phyloP scores from a whole-genome alignment of 768 basidiomycete species.

The Mrakia frigida region DNA sequence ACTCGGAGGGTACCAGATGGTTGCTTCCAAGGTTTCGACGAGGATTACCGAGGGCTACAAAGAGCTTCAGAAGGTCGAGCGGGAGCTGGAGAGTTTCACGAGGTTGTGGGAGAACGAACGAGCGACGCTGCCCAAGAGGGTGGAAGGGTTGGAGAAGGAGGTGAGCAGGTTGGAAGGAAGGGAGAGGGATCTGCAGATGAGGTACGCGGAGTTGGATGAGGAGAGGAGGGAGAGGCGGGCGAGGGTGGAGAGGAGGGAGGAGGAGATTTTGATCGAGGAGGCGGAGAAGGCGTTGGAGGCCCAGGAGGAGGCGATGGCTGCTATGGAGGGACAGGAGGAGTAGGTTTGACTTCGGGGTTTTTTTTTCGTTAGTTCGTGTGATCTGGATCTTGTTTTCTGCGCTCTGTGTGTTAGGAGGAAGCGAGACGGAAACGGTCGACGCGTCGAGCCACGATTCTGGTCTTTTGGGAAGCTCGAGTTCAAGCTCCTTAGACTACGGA shows the following conservation, averaged over 20 bases:
- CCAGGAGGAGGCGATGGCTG: slow-evolving; percentile 35
- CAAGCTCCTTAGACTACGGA: too few relatives aligned
- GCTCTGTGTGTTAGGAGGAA: background rate
- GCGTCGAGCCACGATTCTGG: too few relatives aligned
- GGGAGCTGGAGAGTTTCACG: slow-evolving; percentile 75
- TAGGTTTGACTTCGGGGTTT: background rate
- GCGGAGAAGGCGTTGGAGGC: slow-evolving; percentile 44
- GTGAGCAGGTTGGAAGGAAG: slow-evolving; percentile 71
- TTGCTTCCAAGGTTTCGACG: slow-evolving; percentile 57
- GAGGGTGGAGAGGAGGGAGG: slow-evolving; percentile 54
- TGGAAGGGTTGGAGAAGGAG: slow-evolving; percentile 76
- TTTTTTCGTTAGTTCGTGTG: background rate
- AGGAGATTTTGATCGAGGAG: slow-evolving; percentile 51
- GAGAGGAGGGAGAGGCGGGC: slow-evolving; percentile 48
- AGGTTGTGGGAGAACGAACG: slow-evolving; percentile 67
- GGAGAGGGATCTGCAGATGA: slow-evolving; percentile 70
- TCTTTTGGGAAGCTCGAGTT: too few relatives aligned
- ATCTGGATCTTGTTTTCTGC: background rate
- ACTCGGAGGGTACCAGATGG: slow-evolving; percentile 84
- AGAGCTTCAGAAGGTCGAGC: slow-evolving; percentile 59
- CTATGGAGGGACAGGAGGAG: background rate
- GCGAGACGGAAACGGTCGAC: background rate
- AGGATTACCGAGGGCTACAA: slow-evolving; percentile 48
- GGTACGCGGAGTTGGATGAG: slow-evolving; percentile 74
- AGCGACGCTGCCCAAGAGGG: slow-evolving; percentile 68